Evolutionary conservation across 345 rosid genomes (phyloP), one percentile per base, ranked within the genome.

Genomic region (Gossypium rotundifolium): DNA sequence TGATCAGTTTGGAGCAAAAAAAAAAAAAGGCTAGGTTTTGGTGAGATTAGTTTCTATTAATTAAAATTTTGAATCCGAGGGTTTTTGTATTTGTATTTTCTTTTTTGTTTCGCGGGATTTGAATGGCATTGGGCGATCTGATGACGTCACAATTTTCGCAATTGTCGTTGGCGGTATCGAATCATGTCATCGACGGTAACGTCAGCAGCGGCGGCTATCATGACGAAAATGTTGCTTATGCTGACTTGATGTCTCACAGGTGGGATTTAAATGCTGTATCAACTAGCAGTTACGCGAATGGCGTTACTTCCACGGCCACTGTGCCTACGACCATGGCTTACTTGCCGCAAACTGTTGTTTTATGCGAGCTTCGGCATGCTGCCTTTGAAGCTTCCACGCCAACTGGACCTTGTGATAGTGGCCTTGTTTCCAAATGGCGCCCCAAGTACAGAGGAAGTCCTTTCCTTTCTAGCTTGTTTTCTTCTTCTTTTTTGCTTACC

Each of bases 81-180:
- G 58, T 38, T 52, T 75, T 74, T 44, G 51, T 54, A 25, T 25
- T 25, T 25, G 27, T 51, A 71, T 48, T 25, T 8, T 68, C 23
- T 0, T 52, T 49, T 17, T 11, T 63, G 17, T 25, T 27, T 68
- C 9, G 40, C 9, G 58, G 81, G 79, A 84, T 84, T 93, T 93
- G 92, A 85, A 95, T 95, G 98, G 98, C 97, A 90, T 87, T 91
- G 83, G 99, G 96, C 52, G 96, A 93, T 86, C 86, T 93, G 86
- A 95, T 93, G 99, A 97, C 88, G 74, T 93, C 96, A 71, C 82
- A 97, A 81, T 91, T 91, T 85, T 88, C 99, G 29, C 96, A 92
- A 75, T 87, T 92, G 65, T 80, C 91, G 4, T 84, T 87, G 71
- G 79, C 89, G 46, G 74, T 89, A 42, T 85, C 94, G 25, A 93